A percentile compares a stretch with the other conserved stretches of the same genome.
phyloP scores from a whole-genome alignment of 306 rosid species.

The Canavalia ensiformis region DNA sequence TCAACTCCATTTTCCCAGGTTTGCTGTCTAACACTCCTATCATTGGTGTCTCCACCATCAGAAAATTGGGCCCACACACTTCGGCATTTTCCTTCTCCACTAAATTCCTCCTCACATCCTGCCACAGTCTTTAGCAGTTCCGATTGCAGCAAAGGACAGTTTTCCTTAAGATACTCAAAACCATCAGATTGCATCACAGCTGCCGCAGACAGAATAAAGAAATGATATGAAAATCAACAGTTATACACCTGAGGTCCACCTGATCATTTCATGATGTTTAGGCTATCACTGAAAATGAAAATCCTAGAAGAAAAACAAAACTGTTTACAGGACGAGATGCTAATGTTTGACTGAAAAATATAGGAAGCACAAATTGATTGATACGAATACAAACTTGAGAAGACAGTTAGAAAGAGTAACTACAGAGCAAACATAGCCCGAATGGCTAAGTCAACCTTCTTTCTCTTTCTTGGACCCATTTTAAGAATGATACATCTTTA shows the following conservation, averaged over 20 bases:
- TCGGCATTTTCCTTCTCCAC: slow-evolving; percentile 85
- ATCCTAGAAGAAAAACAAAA: slow-evolving; percentile 47
- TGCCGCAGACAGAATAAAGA: slow-evolving; percentile 50
- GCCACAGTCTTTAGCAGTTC: slow-evolving; percentile 95
- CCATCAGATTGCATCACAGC: slow-evolving; percentile 99
- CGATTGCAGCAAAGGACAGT: slow-evolving; percentile 89
- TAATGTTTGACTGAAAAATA: slow-evolving; percentile 25
- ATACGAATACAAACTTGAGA: slow-evolving; percentile 2
- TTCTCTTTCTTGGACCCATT: slow-evolving; percentile 16
- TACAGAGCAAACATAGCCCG: background rate
- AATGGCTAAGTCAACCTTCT: background rate
- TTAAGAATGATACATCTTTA: slow-evolving; percentile 12
- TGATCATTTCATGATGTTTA: slow-evolving; percentile 45
- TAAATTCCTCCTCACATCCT: slow-evolving; percentile 86
- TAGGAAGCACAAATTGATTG: slow-evolving; percentile 30
- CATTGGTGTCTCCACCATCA: slow-evolving; percentile 91
- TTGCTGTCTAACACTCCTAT: slow-evolving; percentile 82
- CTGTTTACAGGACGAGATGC: slow-evolving; percentile 42
- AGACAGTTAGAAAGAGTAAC: background rate
- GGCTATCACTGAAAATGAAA: slow-evolving; percentile 37
- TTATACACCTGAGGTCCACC: slow-evolving; percentile 8
- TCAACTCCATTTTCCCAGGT: slow-evolving; percentile 88
- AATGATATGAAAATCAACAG: slow-evolving; percentile 37
- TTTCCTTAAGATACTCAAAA: slow-evolving; percentile 88
- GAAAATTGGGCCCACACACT: slow-evolving; percentile 98